A percentile compares a stretch with the other conserved stretches of the same genome.
phyloP scores from a whole-genome alignment of 805 yeast genomes.

The Yamadazyma takamatsuzukensis region DNA sequence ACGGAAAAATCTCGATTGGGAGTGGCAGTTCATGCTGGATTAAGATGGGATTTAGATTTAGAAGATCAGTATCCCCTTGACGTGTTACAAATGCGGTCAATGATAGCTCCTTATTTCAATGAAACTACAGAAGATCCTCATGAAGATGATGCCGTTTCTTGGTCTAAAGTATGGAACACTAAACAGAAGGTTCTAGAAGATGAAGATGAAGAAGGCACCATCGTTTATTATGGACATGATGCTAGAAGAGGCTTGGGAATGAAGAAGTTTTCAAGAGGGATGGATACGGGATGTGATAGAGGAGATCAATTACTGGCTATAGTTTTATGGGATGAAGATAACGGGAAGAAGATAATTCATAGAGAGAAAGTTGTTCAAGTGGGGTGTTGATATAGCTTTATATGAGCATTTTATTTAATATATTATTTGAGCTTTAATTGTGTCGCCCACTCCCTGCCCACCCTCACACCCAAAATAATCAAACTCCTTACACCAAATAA shows the following conservation, averaged over 20 bases:
- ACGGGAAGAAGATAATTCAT: slow-evolving; percentile 13
- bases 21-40: slow-evolving; percentile 81
- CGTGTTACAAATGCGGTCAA: slow-evolving; percentile 65
- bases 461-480: too few relatives aligned
- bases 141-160: slow-evolving; percentile 37
- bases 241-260: slow-evolving; percentile 72
- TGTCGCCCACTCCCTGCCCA: too few relatives aligned
- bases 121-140: slow-evolving; percentile 49
- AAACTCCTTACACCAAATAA: slow-evolving; percentile 4
- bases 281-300: slow-evolving; percentile 78
- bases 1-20: slow-evolving; percentile 17
- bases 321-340: slow-evolving; percentile 37
- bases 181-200: slow-evolving; percentile 35
- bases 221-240: slow-evolving; percentile 85
- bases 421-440: too few relatives aligned
- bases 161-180: slow-evolving; percentile 57
- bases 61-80: slow-evolving; percentile 59
- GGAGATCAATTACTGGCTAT: slow-evolving; percentile 70
- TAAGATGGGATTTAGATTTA: slow-evolving; percentile 60
- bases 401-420: too few relatives aligned
- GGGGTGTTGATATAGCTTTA: slow-evolving; percentile 15
- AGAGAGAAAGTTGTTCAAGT: slow-evolving; percentile 22
- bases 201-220: slow-evolving; percentile 21
- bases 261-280: slow-evolving; percentile 66
- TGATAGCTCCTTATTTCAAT: slow-evolving; percentile 62